Evolutionary conservation across 2,329 filamentous ascomycete genomes (phyloP), one percentile per base, ranked within the genome.

Genomic region (Nothopassalora personata): DNA sequence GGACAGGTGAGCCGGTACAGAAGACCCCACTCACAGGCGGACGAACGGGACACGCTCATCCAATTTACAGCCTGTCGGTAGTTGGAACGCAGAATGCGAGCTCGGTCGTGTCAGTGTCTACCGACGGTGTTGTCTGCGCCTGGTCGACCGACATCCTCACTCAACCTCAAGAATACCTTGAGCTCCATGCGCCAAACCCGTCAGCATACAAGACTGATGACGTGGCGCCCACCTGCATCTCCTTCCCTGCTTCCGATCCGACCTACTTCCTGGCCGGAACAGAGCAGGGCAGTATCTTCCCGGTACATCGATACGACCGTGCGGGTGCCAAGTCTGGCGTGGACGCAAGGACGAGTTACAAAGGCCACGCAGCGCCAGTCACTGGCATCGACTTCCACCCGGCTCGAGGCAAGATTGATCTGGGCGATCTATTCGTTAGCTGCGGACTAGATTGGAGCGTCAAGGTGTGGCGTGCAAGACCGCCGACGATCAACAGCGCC

Each of bases 81-180:
- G 91, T 99, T 53, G 94, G 94, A 64, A 99, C 95, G 0, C 94
- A 97, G 72, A 99, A 99, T 73, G 94, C 94, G 60, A 96, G 97
- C 78, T 99, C 97, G 74, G 96, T 99, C 72, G 89, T 99, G 68
- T 97, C 92, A 34, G 93, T 91, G 73, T 97, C 91, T 1, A 99
- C 94, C 0, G 94, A 99, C 71, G 94, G 94, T 56, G 91, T 96
- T 9, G 91, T 97, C 46, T 99, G 94, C 74, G 90, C 92, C 51
- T 99, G 94, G 94, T 92, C 90, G 57, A 91, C 97, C 64, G 95
- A 99, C 74, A 97, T 99, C 85, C 89, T 99, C 61, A 91, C 93
- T 0, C 91, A 97, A 74, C 94, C 94, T 0, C 93, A 97, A 75
- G 94, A 99, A 77, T 87, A 91, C 57, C 84, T 99, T 46, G 91